Conservation (phyloP, 768 basidiomycete genomes). For the Mycena pura region DNA sequence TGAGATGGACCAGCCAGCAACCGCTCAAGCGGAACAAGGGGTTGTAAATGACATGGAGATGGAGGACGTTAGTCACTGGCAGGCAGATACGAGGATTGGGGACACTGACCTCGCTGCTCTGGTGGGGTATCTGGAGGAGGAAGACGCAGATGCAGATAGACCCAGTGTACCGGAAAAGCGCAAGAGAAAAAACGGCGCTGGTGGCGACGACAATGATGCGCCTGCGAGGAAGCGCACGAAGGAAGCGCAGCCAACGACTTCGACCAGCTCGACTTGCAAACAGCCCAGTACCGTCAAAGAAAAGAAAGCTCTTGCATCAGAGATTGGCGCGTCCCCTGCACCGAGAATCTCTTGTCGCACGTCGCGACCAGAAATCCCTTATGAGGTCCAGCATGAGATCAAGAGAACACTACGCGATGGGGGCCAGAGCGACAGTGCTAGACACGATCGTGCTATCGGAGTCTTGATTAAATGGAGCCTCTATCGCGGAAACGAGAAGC, state of each 20-base stretch:
- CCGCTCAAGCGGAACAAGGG: too few relatives aligned
- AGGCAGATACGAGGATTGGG: too few relatives aligned
- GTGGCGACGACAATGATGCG: not conserved
- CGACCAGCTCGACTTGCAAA: too few relatives aligned
- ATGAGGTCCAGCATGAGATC: not conserved
- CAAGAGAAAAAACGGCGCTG: not conserved
- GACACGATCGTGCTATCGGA: not conserved
- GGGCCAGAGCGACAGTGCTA: not conserved
- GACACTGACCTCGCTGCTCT: too few relatives aligned
- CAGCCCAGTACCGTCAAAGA: too few relatives aligned
- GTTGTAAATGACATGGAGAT: too few relatives aligned
- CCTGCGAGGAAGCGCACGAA: not conserved
- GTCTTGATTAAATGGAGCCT: not conserved
- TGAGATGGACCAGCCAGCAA: too few relatives aligned
- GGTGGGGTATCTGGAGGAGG: not conserved
- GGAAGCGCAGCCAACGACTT: not conserved
- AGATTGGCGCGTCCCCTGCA: not conserved
- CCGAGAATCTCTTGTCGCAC: too few relatives aligned
- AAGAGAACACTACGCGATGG: not conserved
- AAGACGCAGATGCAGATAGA: not conserved
- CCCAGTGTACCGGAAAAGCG: not conserved
- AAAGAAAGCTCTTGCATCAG: not conserved
- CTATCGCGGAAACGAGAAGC: not conserved
- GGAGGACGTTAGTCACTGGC: too few relatives aligned
- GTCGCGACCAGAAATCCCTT: not conserved